Evolutionary conservation across 257 asterid genomes (phyloP).

Genomic region (Solanum pimpinellifolium): DNA sequence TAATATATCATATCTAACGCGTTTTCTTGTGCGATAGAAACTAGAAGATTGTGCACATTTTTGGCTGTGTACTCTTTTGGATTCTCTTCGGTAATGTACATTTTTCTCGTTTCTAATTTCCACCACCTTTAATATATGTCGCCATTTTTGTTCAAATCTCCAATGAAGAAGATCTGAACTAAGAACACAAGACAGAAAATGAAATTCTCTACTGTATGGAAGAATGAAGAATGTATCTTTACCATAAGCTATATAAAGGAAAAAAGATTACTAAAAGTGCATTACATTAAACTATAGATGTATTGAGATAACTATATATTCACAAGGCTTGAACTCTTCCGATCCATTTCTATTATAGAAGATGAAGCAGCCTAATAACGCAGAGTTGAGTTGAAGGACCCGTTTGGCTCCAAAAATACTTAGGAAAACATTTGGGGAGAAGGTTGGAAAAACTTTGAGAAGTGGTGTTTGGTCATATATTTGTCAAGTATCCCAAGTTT

Average conservation of each 20-base stretch:
- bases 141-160: not conserved
- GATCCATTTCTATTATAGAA: no score
- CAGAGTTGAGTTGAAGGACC: no score
- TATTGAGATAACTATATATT: no score
- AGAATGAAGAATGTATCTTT: not conserved
- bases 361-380: no score
- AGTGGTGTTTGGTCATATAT: no score
- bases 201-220: not conserved
- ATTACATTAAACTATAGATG: no score
- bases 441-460: no score
- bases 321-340: no score
- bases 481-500: no score
- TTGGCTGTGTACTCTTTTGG: not conserved
- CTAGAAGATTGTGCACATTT: not conserved
- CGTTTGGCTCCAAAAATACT: no score
- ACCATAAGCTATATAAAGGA: not conserved
- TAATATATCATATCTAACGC: not conserved
- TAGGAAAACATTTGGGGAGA: no score
- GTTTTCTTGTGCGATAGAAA: not conserved
- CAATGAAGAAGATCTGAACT: not conserved
- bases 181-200: not conserved
- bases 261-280: no score
- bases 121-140: not conserved
- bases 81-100: not conserved
- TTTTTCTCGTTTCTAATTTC: not conserved